Conservation (phyloP, 202 grass and related monocot species). For the Tripidium arundinaceum region DNA sequence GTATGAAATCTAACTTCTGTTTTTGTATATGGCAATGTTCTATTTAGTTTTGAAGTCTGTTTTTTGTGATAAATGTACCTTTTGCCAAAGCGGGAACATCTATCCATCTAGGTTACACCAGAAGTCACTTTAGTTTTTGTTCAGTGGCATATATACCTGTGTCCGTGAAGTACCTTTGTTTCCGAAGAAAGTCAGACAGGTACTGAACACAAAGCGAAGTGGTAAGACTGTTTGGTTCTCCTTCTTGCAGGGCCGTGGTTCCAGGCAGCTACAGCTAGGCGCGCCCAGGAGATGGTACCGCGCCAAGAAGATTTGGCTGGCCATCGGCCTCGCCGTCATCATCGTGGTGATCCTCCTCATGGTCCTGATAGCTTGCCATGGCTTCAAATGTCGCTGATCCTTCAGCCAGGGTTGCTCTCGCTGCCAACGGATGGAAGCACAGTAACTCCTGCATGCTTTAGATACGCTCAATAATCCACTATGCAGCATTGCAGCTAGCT, state of each 20-base stretch:
- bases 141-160: too few species aligned
- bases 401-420: neutral
- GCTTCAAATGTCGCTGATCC: conserved; percentile 2
- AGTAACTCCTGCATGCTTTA: neutral
- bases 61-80: neutral
- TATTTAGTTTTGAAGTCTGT: neutral
- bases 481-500: neutral
- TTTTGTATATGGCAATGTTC: neutral
- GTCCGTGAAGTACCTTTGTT: neutral
- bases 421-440: neutral
- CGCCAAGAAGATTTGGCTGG: neutral
- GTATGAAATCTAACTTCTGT: neutral
- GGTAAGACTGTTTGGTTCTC: neutral
- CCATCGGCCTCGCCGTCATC: neutral
- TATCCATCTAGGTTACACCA: neutral
- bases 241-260: neutral
- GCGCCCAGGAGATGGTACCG: neutral
- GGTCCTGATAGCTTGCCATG: neutral
- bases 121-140: neutral
- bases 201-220: neutral
- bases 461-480: neutral
- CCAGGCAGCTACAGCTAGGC: neutral
- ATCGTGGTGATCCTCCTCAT: neutral
- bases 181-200: neutral
- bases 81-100: neutral